Percentiles rank a stretch among this genome's conserved stretches.
These are phyloP conservation scores for Irpex sp. DNA, from an alignment of 1,284 basidiomycete species.

Conservation along the genomic window DNA sequence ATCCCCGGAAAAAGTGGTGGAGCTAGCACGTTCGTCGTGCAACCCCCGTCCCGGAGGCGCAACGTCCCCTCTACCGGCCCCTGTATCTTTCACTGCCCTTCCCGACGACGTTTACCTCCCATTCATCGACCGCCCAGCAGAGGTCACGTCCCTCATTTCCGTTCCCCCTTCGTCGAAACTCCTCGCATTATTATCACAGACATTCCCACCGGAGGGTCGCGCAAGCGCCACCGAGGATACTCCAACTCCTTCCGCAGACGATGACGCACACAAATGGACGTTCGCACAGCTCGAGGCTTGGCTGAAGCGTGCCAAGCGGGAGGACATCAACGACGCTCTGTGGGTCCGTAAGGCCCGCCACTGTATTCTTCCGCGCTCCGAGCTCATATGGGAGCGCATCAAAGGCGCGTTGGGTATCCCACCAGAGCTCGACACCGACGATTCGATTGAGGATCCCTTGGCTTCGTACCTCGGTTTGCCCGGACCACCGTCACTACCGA, in stretches of 20 bases:
- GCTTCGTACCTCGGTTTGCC: conserved; percentile 1
- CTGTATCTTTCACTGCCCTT: conserved; percentile 62
- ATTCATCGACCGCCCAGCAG: conserved; percentile 66
- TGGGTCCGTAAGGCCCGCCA: conserved; percentile 63
- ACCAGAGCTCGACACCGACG: conserved; percentile 62
- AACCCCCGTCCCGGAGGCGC: conserved; percentile 31
- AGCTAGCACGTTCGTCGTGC: conserved; percentile 58
- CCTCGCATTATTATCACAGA: conserved; percentile 65
- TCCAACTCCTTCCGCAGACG: conserved; percentile 23
- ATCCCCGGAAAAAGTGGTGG: conserved; percentile 61
- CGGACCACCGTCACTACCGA: conserved; percentile 2
- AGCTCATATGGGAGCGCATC: conserved; percentile 78
- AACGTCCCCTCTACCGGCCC: conserved; percentile 21
- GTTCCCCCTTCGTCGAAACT: conserved; percentile 59
- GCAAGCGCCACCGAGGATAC: conserved; percentile 21
- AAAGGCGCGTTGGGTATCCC: conserved; percentile 76
- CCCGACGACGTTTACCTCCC: conserved; percentile 68
- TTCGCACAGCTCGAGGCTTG: conserved; percentile 53
- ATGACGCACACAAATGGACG: conserved; percentile 51
- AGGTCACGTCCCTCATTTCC: conserved; percentile 58
- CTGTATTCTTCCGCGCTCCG: conserved; percentile 63
- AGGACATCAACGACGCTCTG: conserved; percentile 49
- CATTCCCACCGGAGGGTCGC: conserved; percentile 37
- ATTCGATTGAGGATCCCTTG: conserved; percentile 12
- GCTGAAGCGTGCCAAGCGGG: conserved; percentile 55